phyloP scores from a whole-genome alignment of 2,329 filamentous ascomycete genomes.

The Paecilomyces dactylethromorphus region DNA sequence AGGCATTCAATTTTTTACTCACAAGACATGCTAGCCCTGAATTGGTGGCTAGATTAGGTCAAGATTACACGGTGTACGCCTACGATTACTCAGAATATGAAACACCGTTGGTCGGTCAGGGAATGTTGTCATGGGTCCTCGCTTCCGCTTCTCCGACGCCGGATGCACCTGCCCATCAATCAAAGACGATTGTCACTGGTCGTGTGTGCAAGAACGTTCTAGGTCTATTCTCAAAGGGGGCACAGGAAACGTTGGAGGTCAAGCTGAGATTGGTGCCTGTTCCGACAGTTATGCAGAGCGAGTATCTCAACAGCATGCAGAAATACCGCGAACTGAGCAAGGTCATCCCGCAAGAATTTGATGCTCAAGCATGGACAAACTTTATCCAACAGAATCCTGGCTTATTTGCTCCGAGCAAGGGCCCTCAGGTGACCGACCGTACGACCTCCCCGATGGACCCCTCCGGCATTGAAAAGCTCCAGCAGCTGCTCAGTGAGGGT shows the following conservation, averaged over 20 bases:
- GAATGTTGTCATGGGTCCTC: constrained; percentile 83
- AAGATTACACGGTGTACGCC: constrained; percentile 94
- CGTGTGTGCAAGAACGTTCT: constrained; percentile 81
- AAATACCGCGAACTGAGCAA: constrained; percentile 54
- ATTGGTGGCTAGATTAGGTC: constrained; percentile 63
- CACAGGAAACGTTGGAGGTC: constrained; percentile 84
- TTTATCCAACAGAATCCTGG: constrained; percentile 66
- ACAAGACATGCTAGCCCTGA: constrained; percentile 62
- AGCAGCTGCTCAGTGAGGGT: constrained; percentile 38
- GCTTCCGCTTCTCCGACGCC: constrained; percentile 52
- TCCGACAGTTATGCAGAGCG: constrained; percentile 55
- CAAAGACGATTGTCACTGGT: constrained; percentile 69
- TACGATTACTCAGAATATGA: constrained; percentile 96
- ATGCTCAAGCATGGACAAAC: constrained; percentile 70
- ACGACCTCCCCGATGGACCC: constrained; percentile 31
- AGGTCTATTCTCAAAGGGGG: constrained; percentile 73
- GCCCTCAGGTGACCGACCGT: constrained; percentile 17
- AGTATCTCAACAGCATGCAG: constrained; percentile 56
- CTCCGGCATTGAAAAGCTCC: constrained; percentile 38
- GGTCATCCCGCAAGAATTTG: constrained; percentile 54
- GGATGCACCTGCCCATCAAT: constrained; percentile 51
- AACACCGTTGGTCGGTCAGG: constrained; percentile 87
- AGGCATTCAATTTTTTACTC: neutral
- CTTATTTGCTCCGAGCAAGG: constrained; percentile 21
- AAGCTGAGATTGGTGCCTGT: constrained; percentile 80